Evolutionary conservation across 306 rosid species (phyloP), one percentile per base, ranked within the genome.

Genomic region (Coriaria nepalensis): DNA sequence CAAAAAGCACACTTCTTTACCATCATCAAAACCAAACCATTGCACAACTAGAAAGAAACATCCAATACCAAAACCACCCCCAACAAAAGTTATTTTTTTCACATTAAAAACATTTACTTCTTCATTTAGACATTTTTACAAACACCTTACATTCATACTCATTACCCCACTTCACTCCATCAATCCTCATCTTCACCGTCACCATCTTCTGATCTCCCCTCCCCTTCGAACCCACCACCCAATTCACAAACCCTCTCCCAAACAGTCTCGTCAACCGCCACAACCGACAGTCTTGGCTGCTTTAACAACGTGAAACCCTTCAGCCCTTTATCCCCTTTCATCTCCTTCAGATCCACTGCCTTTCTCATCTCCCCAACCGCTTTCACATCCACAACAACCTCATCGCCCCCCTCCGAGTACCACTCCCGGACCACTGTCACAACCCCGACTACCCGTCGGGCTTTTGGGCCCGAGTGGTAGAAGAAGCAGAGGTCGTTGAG

Each of bases 141-240:
- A 35, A 46, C 53, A 57, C 62, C 62, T 46, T 13, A 9, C 38
- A 2, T 5, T 43, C 62, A 45, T 35, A 32, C 32, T 7, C 33
- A 9, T 41, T 10, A 11, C 33, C 3, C 61, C 7, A 42, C 69
- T 4, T 43, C 67, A 2, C 7, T 46, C 7, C 29, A 42, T 9
- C 35, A 14, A 4, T n/a, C 50, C 4, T 52, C 52, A 37, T 38
- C 51, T 4, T 43, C 51, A 2, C 13, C 54, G 34, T 29, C 63
- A n/a, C n/a, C n/a, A n/a, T n/a, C n/a, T n/a, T n/a, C n/a, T n/a
- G n/a, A n/a, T 4, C 13, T 9, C 8, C 74, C 81, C 62, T 81
- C 88, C 0, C 96, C 95, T 40, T 81, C 67, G 56, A 62, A 81
- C 10, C 96, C 96, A 12, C 73, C 75, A 8, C 95, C 96, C 67